These are phyloP conservation scores for Luffa acutangula DNA, from an alignment of 306 rosid genomes.

Conservation along the genomic window DNA sequence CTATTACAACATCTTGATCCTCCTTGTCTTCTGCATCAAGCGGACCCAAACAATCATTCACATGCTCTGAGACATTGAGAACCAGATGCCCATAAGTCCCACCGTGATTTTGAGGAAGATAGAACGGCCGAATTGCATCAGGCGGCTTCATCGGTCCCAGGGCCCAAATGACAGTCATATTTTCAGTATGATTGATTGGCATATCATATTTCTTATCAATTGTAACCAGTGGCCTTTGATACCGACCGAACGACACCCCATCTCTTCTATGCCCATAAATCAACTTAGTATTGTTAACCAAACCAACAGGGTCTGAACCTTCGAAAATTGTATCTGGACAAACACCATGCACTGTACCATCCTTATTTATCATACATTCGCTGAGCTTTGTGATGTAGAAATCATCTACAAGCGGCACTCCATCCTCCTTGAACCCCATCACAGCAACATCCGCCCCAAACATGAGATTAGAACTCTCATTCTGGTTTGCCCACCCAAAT, in stretches of 20 bases:
- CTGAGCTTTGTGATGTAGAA: slow-evolving; percentile 59
- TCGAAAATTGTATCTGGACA: slow-evolving; percentile 68
- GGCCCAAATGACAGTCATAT: slow-evolving; percentile 83
- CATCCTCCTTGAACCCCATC: slow-evolving; percentile 61
- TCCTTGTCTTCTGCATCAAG: slow-evolving; percentile 71
- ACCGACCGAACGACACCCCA: slow-evolving; percentile 61
- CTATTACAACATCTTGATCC: slow-evolving; percentile 69
- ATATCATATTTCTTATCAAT: slow-evolving; percentile 51
- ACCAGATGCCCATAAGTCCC: slow-evolving; percentile 47
- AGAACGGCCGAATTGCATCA: slow-evolving; percentile 50
- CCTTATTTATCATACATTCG: slow-evolving; percentile 39
- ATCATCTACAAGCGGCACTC: slow-evolving; percentile 63
- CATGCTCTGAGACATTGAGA: slow-evolving; percentile 52
- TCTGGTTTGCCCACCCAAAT: slow-evolving; percentile 76
- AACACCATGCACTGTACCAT: slow-evolving; percentile 54
- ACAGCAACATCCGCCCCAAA: slow-evolving; percentile 70
- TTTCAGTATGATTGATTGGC: slow-evolving; percentile 34
- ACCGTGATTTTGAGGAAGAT: slow-evolving; percentile 86
- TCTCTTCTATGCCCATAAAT: slow-evolving; percentile 68
- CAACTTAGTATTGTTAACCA: slow-evolving; percentile 45
- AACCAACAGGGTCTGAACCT: slow-evolving; percentile 25
- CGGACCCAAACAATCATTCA: slow-evolving; percentile 74
- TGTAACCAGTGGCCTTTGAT: slow-evolving; percentile 46
- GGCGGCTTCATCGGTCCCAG: slow-evolving; percentile 67
- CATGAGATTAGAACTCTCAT: slow-evolving; percentile 43